Conservation (phyloP, 305 asterid genomes). For the Fraxinus paxiana region DNA sequence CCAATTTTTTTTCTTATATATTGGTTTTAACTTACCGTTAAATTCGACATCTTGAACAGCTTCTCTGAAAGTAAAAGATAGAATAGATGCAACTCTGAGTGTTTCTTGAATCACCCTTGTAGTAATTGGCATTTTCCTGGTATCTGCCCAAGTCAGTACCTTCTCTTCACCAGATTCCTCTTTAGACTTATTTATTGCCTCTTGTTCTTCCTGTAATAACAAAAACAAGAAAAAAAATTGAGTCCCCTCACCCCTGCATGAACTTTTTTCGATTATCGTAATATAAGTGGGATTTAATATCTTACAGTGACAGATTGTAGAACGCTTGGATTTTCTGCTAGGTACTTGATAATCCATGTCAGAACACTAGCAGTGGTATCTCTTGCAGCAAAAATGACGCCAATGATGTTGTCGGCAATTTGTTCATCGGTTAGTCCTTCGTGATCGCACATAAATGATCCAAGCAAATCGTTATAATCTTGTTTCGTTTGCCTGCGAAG, state of each 20-base stretch:
- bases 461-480: constrained; percentile 49
- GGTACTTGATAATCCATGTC: constrained; percentile 84
- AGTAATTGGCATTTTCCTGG: constrained; percentile 78
- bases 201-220: constrained; percentile 71
- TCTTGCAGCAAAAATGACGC: constrained; percentile 89
- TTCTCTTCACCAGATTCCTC: constrained; percentile 47
- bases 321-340: constrained; percentile 76
- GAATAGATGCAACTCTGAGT: constrained; percentile 78
- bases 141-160: constrained; percentile 58
- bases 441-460: constrained; percentile 78
- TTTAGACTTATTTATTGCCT: constrained; percentile 52
- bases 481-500: constrained; percentile 47
- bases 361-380: constrained; percentile 88
- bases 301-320: constrained; percentile 86
- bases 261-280: neutral
- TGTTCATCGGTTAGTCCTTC: constrained; percentile 79
- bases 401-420: constrained; percentile 86
- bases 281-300: constrained; percentile 1
- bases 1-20: neutral
- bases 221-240: neutral
- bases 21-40: constrained; percentile 50
- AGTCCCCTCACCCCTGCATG: neutral
- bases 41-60: constrained; percentile 92
- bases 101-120: constrained; percentile 86
- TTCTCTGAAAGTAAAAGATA: constrained; percentile 94